A percentile compares a stretch with the other conserved stretches of the same genome.
Evolutionary conservation across 2,329 filamentous ascomycete genomes (phyloP).

Genomic region (Pseudogymnoascus sp.): DNA sequence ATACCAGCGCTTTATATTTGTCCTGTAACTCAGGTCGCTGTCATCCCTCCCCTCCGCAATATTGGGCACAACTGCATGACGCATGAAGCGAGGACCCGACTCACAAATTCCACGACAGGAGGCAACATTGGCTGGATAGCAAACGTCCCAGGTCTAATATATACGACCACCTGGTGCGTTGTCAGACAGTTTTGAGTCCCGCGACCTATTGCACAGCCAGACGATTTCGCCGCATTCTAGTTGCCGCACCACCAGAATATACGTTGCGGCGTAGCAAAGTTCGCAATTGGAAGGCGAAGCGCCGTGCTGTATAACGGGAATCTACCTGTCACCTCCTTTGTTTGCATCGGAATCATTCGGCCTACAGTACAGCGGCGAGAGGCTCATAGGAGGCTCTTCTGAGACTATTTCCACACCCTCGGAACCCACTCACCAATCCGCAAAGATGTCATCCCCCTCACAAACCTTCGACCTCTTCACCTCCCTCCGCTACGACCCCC

Average conservation of each 20-base stretch:
- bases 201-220: background rate
- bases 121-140: background rate
- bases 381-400: background rate
- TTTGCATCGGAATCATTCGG: background rate
- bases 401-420: background rate
- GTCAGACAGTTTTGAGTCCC: background rate
- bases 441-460: background rate
- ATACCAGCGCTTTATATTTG: background rate
- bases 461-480: constrained; percentile 57
- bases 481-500: constrained; percentile 63
- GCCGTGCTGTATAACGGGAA: background rate
- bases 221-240: background rate
- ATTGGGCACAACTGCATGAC: constrained; percentile 4
- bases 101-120: background rate
- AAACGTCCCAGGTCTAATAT: background rate
- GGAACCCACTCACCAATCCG: background rate
- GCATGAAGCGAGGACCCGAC: constrained; percentile 4
- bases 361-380: background rate
- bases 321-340: background rate
- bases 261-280: background rate
- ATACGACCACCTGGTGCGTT: background rate
- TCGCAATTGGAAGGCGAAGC: constrained; percentile 8
- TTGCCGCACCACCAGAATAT: background rate
- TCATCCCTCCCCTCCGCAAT: background rate
- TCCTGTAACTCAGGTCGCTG: background rate